Conservation (phyloP, 257 asterid species). For the Thymus quinquecostatus region DNA sequence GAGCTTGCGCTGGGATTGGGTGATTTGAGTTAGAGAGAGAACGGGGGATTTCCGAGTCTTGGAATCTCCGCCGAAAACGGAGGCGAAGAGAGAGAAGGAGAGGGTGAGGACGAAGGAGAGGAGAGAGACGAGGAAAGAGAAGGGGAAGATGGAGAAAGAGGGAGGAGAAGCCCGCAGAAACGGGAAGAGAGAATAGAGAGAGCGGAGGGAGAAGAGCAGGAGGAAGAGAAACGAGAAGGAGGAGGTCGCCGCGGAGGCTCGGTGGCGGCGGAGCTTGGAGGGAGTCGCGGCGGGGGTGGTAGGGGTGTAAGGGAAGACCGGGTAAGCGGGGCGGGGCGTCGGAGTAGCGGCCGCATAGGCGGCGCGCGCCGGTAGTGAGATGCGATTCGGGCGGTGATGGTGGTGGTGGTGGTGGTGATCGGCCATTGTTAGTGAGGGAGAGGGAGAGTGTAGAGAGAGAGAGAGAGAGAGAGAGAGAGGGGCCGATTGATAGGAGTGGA, state of each 20-base stretch:
- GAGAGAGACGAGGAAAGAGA: constrained; percentile 79
- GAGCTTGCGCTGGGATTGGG: constrained; percentile 55
- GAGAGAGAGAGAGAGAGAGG: constrained; percentile 25
- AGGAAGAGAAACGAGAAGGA: constrained; percentile 63
- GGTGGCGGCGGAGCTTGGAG: constrained; percentile 64
- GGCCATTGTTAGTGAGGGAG: constrained; percentile 43
- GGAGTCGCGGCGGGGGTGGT: constrained; percentile 86
- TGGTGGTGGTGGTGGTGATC: constrained; percentile 64
- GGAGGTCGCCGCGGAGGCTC: constrained; percentile 42
- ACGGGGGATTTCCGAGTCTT: constrained; percentile 44
- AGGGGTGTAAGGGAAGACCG: constrained; percentile 53
- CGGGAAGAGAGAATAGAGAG: constrained; percentile 86
- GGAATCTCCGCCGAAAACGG: constrained; percentile 34
- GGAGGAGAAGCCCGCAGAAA: constrained; percentile 79
- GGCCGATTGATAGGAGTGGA: constrained; percentile 32
- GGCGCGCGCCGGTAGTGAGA: constrained; percentile 63
- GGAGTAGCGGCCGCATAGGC: constrained; percentile 40
- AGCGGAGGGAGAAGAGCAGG: constrained; percentile 85
- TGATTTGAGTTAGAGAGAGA: constrained; percentile 46
- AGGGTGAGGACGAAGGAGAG: constrained; percentile 75
- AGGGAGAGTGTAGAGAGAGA: not conserved
- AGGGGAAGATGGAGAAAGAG: constrained; percentile 86
- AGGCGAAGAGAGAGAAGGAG: constrained; percentile 47
- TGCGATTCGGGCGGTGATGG: constrained; percentile 76
- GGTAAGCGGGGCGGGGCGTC: constrained; percentile 45